These are phyloP conservation scores for Dicorynia guianensis DNA, from an alignment of 306 rosid genomes.

Conservation along the genomic window DNA sequence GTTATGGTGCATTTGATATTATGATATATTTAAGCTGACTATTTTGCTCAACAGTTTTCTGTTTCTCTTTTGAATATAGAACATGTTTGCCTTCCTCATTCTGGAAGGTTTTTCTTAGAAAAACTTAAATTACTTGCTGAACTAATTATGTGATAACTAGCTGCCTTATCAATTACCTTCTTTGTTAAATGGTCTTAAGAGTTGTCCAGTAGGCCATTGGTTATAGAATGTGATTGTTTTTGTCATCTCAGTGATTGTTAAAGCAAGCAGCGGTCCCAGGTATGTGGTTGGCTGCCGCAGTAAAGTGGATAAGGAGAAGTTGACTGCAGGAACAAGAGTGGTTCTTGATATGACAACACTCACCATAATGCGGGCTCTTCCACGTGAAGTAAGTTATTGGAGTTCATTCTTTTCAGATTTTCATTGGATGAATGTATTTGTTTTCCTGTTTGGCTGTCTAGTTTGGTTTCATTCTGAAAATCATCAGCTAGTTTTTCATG, in stretches of 20 bases:
- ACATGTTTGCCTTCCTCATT: not conserved
- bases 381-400: constrained; percentile 75
- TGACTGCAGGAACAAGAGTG: constrained; percentile 90
- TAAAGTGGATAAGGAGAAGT: constrained; percentile 91
- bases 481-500: constrained; percentile 7
- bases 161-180: not conserved
- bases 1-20: constrained; percentile 6
- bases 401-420: constrained; percentile 24
- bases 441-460: constrained; percentile 17
- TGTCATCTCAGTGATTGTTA: constrained; percentile 82
- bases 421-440: constrained; percentile 19
- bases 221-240: constrained; percentile 39
- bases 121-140: not conserved
- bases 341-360: constrained; percentile 96
- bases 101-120: not conserved
- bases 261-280: constrained; percentile 94
- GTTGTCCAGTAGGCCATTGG: constrained; percentile 21
- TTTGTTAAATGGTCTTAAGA: constrained; percentile 17
- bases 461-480: constrained; percentile 20
- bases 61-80: not conserved
- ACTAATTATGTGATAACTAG: not conserved
- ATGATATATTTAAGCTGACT: constrained; percentile 1
- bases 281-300: constrained; percentile 95
- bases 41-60: not conserved
- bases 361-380: constrained; percentile 95